Percentiles rank a stretch among this genome's conserved stretches.
Conservation (phyloP, 164 flowering plant genomes). For the Chloranthus sessilifolius region DNA sequence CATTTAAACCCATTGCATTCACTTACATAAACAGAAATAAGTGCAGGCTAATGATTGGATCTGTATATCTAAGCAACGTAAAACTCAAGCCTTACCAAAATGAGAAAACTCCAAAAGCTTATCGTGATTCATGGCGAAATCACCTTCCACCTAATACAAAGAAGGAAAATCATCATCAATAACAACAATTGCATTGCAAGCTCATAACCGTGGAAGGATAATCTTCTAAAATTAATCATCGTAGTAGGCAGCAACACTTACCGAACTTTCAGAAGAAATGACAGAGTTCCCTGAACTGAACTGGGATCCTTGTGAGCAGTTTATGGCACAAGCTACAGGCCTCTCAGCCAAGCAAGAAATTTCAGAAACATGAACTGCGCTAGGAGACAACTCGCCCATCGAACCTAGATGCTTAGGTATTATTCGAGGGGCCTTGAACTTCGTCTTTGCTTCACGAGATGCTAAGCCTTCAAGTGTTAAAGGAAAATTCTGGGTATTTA, state of each 20-base stretch:
- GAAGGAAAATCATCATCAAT: not conserved
- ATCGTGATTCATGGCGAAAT: constrained; percentile 12
- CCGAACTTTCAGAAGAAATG: constrained; percentile 20
- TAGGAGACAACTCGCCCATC: constrained; percentile 21
- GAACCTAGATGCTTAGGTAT: constrained; percentile 30
- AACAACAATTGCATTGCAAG: constrained; percentile 4
- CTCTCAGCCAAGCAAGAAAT: constrained; percentile 13
- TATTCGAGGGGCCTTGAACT: constrained; percentile 61
- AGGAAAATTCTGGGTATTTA: too few relatives aligned
- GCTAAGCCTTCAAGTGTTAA: constrained; percentile 63
- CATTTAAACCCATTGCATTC: constrained; percentile 9
- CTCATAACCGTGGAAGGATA: not conserved
- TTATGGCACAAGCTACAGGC: constrained; percentile 18
- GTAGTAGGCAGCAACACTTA: constrained; percentile 18
- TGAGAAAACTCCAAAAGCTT: constrained; percentile 16
- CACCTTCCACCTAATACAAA: constrained; percentile 32
- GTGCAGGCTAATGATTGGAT: too few relatives aligned
- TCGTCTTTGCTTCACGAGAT: constrained; percentile 81
- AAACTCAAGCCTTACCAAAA: constrained; percentile 32
- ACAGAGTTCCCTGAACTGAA: constrained; percentile 9
- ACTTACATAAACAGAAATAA: constrained; percentile 7
- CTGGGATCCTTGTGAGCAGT: constrained; percentile 14
- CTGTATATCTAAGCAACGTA: too few relatives aligned
- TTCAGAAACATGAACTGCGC: constrained; percentile 10
- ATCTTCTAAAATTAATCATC: not conserved